A percentile compares a stretch with the other conserved stretches of the same genome.
Conservation (phyloP, 306 rosid species). For the Leucaena leucocephala region DNA sequence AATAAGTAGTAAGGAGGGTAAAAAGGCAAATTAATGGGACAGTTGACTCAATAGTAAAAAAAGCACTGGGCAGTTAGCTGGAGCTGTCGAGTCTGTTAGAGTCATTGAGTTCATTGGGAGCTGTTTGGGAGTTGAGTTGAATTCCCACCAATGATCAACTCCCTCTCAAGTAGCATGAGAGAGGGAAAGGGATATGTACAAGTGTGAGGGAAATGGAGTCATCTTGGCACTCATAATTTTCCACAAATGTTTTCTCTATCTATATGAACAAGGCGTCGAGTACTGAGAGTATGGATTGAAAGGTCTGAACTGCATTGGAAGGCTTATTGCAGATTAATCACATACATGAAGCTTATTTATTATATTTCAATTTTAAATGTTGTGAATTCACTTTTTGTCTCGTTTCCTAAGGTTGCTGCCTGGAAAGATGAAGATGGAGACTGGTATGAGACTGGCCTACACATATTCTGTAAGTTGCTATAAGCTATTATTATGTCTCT, state of each 20-base stretch:
- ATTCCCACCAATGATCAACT: too few relatives aligned
- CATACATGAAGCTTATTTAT: constrained; percentile 22
- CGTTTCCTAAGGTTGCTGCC: constrained; percentile 78
- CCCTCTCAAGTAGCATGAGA: too few relatives aligned
- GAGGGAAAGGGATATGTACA: too few relatives aligned
- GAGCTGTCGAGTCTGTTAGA: not conserved
- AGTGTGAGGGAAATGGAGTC: too few relatives aligned
- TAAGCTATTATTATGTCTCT: constrained; percentile 28
- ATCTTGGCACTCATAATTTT: too few relatives aligned
- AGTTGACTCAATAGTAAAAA: not conserved
- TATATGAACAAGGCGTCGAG: too few relatives aligned
- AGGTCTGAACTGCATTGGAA: constrained; percentile 9
- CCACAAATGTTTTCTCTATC: too few relatives aligned
- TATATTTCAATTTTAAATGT: constrained; percentile 13
- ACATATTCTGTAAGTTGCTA: constrained; percentile 84
- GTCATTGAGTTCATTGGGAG: too few relatives aligned
- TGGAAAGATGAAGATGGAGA: constrained; percentile 99
- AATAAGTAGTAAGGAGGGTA: not conserved
- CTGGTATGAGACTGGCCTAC: constrained; percentile 97
- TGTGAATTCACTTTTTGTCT: constrained; percentile 24
- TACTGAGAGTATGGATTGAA: not conserved
- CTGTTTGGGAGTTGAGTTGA: too few relatives aligned
- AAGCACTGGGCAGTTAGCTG: not conserved
- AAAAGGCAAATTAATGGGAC: not conserved
- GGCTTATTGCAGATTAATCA: constrained; percentile 18